Base-by-base conservation (phyloP, 108 stramenopile species). In the Cyclotella cryptica region DNA sequence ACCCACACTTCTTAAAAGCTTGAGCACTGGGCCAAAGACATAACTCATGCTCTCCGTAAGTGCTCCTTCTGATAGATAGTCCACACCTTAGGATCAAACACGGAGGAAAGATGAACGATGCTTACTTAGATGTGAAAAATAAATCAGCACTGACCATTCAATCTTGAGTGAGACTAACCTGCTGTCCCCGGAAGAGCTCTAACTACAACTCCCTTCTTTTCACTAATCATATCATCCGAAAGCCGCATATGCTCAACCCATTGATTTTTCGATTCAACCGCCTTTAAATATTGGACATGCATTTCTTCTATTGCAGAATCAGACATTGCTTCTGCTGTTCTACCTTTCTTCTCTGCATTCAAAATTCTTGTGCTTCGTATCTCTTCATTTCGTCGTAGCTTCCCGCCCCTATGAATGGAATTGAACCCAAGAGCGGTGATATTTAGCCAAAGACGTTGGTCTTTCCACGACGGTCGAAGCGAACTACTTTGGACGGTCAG, bases 171-270 rank as follows among this genome's bases (percentile, higher is more conserved):
- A 59, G 3, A 71, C 60, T 49, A 9, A 72, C 71, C 81, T 22
- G 72, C 66, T 43, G 65, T 65, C 19, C 81, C 81, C 40, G 69
- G 44, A 21, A 82, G 28, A 17, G 81, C 57, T 59, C 81, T 46
- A 54, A 82, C 76, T 27, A 54, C 64, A n/a, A 82, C 71, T 29
- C 81, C 81, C 43, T 58, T 55, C 44, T 47, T 74, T 47, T 82
- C 81, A 67, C 27, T 62, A 57, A 72, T 57, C 83, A 84, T 73
- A 47, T 84, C 81, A 15, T 41, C 13, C 27, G 39, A 30, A 17
- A 84, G 72, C n/a, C 67, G 24, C 77, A 84, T 67, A 46, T 84
- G 83, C 7, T 63, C 29, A 3, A 84, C 66, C 83, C 83, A 84
- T 29, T 44, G 60, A 52, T 64, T 79, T 72, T 84, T 84, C 22